These are phyloP conservation scores for Kalmusia sp. DNA, from an alignment of 2,329 filamentous ascomycete species.

Conservation along the genomic window DNA sequence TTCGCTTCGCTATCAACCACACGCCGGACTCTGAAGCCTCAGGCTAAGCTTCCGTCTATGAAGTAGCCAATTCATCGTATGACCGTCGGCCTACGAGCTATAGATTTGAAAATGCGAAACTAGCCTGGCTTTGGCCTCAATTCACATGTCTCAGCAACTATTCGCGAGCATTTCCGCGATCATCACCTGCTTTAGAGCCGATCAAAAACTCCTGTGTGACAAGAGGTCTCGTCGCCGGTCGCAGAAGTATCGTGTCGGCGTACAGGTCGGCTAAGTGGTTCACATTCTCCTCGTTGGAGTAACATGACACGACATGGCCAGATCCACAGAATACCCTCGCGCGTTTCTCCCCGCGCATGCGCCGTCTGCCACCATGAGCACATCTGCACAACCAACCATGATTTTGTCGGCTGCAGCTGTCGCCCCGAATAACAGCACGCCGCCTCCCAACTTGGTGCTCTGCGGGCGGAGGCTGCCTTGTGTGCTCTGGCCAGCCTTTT, in stretches of 20 bases:
- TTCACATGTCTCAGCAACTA: conserved; percentile 10
- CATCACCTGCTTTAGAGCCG: conserved; percentile 18
- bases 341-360: conserved; percentile 33
- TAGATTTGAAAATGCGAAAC: conserved; percentile 9
- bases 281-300: conserved; percentile 13
- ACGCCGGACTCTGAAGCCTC: conserved; percentile 1
- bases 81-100: conserved; percentile 9
- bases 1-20: neutral
- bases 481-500: conserved; percentile 4
- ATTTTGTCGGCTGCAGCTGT: neutral
- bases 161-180: conserved; percentile 24
- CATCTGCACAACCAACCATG: neutral
- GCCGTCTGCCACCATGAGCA: conserved; percentile 32
- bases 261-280: conserved; percentile 16
- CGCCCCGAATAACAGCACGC: neutral
- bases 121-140: too few relatives aligned
- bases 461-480: conserved; percentile 1
- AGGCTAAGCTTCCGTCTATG: conserved; percentile 2
- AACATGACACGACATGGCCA: conserved; percentile 25
- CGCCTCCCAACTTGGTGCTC: neutral
- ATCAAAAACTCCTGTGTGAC: conserved; percentile 8
- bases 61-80: conserved; percentile 10
- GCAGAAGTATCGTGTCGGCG: conserved; percentile 16
- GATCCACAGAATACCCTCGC: conserved; percentile 10
- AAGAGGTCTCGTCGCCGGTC: conserved; percentile 16